Percentiles rank a stretch among this genome's conserved stretches.
These are phyloP conservation scores for Paecilomyces sp. DNA, from an alignment of 2,329 filamentous ascomycete species.

Conservation along the genomic window DNA sequence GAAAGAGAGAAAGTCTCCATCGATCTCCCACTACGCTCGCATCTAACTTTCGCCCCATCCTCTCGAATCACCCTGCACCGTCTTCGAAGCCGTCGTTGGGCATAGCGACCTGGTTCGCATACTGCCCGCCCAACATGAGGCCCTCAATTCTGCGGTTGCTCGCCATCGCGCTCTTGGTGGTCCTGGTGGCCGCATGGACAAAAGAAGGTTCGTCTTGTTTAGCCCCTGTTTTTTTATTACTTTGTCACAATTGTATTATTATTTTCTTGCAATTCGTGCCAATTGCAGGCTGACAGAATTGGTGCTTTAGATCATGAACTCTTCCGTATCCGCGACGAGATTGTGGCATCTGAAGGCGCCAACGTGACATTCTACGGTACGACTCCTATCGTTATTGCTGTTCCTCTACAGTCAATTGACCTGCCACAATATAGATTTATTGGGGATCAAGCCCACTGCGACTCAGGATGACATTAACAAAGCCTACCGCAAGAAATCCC, in stretches of 20 bases:
- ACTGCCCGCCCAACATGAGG: constrained; percentile 55
- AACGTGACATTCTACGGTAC: constrained; percentile 81
- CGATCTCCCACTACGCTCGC: neutral
- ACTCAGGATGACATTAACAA: constrained; percentile 85
- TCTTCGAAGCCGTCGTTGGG: constrained; percentile 5
- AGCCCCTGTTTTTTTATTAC: no score
- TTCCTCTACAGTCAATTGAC: neutral
- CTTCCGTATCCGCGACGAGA: constrained; percentile 88
- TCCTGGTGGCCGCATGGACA: constrained; percentile 68
- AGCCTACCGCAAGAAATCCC: constrained; percentile 83
- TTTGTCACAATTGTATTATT: neutral
- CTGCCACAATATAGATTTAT: constrained; percentile 55
- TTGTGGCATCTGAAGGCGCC: constrained; percentile 64
- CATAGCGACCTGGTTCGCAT: constrained; percentile 5
- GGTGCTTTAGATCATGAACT: constrained; percentile 76
- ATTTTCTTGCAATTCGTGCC: neutral
- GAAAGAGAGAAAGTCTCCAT: neutral
- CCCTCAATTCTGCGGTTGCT: constrained; percentile 56
- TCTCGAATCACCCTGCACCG: constrained; percentile 7
- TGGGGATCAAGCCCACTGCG: constrained; percentile 67
- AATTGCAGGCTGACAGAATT: constrained; percentile 2
- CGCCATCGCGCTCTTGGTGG: constrained; percentile 61
- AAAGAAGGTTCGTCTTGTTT: constrained; percentile 64
- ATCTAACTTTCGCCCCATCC: constrained; percentile 5
- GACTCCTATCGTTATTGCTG: neutral